Evolutionary conservation across 2,329 filamentous ascomycete genomes (phyloP).

Genomic region (Thielaviopsis musarum): DNA sequence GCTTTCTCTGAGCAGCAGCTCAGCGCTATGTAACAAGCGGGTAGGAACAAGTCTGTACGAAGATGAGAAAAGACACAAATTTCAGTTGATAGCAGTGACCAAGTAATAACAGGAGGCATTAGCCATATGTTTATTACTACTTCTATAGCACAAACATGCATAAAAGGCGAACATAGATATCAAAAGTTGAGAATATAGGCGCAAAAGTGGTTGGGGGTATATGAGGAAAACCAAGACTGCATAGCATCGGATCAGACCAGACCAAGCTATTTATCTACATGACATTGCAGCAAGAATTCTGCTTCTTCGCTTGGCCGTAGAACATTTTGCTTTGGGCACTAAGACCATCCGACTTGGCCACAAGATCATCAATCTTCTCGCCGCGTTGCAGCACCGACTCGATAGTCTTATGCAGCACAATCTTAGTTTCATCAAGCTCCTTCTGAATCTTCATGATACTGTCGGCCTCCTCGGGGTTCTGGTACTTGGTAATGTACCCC

Average conservation of each 20-base stretch:
- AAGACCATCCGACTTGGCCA: conserved; percentile 81
- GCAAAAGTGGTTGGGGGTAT: not conserved
- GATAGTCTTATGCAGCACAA: conserved; percentile 92
- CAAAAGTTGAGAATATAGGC: not conserved
- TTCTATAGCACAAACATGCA: no score
- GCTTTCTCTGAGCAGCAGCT: no score
- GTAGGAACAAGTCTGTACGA: no score
- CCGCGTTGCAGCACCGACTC: conserved; percentile 73
- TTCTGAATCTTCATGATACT: conserved; percentile 92
- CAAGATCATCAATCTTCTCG: conserved; percentile 90
- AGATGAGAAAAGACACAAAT: no score
- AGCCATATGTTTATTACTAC: no score
- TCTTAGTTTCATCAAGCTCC: conserved; percentile 95
- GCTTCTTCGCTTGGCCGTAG: conserved; percentile 72
- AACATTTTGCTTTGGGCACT: conserved; percentile 96
- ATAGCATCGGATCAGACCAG: not conserved
- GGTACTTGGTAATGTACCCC: conserved; percentile 58
- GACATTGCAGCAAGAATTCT: conserved; percentile 58
- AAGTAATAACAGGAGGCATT: no score
- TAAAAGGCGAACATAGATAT: not conserved
- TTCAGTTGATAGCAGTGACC: no score
- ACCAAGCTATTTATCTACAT: conserved; percentile 36
- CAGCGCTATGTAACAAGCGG: no score
- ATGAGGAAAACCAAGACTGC: not conserved
- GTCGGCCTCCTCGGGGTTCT: conserved; percentile 77